These are phyloP conservation scores for Cladosporium sp. DNA, from an alignment of 2,329 filamentous ascomycete species.

Conservation along the genomic window DNA sequence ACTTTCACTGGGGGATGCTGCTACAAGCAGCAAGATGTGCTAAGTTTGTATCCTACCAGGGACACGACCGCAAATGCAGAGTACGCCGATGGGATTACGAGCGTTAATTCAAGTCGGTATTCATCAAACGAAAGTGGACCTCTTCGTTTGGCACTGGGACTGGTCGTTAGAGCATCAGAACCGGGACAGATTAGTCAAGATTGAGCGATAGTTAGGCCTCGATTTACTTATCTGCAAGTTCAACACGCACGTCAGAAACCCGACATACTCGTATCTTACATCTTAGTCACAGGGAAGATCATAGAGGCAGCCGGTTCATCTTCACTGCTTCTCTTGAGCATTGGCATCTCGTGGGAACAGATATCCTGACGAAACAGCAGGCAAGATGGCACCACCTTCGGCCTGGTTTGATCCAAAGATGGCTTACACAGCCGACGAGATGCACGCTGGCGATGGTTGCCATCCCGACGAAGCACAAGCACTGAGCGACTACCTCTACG, in stretches of 20 bases:
- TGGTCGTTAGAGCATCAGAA: background rate
- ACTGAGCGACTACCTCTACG: background rate
- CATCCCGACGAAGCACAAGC: background rate
- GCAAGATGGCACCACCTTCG: background rate
- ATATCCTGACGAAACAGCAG: background rate
- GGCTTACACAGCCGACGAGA: background rate
- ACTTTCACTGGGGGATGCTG: background rate
- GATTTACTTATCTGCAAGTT: background rate
- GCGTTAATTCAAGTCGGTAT: rapidly evolving
- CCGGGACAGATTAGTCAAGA: background rate
- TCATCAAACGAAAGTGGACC: background rate
- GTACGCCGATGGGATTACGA: background rate
- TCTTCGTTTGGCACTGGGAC: background rate
- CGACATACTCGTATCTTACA: background rate
- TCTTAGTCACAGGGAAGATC: background rate
- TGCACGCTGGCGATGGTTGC: background rate
- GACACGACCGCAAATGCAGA: background rate
- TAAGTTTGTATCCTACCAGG: background rate
- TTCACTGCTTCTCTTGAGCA: background rate
- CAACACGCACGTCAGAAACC: background rate
- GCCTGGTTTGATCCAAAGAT: background rate
- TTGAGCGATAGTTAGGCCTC: background rate
- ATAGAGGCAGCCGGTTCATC: background rate
- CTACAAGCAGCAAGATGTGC: background rate
- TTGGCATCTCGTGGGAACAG: background rate